Base-by-base conservation (phyloP, 345 rosid genomes). In the Rhizophora apiculata region DNA sequence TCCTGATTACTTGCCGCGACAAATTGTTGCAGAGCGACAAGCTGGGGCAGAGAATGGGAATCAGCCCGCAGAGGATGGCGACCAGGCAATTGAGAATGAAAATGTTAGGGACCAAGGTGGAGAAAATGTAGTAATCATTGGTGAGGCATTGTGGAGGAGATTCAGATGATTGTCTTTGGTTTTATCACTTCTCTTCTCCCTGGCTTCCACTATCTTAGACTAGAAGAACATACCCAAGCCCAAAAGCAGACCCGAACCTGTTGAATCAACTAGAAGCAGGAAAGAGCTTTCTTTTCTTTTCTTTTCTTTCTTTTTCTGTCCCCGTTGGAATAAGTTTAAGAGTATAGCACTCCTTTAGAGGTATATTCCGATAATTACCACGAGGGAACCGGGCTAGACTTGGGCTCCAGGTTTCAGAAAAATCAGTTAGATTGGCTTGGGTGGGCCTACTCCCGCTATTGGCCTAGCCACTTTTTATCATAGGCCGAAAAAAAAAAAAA, bases 141-240 rank as follows among this genome's bases (percentile, higher is more conserved):
- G 99, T 96, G 99, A 98, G 95, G 90, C 66, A 87, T 96, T 60
- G 87, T 89, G 54, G 92, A 88, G 83, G 99, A 96, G 85, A 87
- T 92, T 78, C 97, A 92, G 77, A 89, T 96, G 96, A 89, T 96
- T 15, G 89, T 96, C 48, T 89, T 96, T 7, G 98, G 99, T 60
- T 96, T 92, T 81, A 90, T 96, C 60, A 90, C 98, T 43, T 92
- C 98, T 43, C 91, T 92, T 37, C 97, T 96, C 63, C 99, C 99
- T 3, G 99, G 98, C 60, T 92, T 96, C 74, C 96, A 92, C 80
- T 85, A 96, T 84, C 37, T 70, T 88, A 74, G 99, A 96, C 56
- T 90, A 92, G 84, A 63, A 36, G n/a, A 56, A 26, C 18, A 34
- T 22, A 55, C 22, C 8, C 15, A 24, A 55, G 1, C 60, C 3